These are phyloP conservation scores for Penicillium salamii DNA, from an alignment of 495 filamentous ascomycete genomes.

Conservation along the genomic window DNA sequence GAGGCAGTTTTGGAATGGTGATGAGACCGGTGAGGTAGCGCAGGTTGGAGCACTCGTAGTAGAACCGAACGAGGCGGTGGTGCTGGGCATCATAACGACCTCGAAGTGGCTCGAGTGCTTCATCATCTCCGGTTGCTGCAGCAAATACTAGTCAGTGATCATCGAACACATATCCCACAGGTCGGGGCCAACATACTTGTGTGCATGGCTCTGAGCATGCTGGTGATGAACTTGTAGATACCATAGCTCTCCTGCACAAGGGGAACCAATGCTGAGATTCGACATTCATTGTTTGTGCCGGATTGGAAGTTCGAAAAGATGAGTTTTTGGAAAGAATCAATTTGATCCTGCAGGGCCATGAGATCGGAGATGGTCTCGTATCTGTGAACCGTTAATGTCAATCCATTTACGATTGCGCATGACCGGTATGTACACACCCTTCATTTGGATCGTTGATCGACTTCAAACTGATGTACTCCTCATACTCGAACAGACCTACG, in stretches of 20 bases:
- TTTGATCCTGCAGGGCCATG: constrained; percentile 96
- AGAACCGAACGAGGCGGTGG: constrained; percentile 92
- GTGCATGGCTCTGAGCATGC: constrained; percentile 96
- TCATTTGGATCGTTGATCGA: constrained; percentile 98
- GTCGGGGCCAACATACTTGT: constrained; percentile 60
- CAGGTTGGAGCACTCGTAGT: constrained; percentile 97
- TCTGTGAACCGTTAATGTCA: constrained; percentile 35
- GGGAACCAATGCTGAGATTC: constrained; percentile 89
- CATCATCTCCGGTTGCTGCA: constrained; percentile 85
- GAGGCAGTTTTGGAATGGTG: constrained; percentile 91
- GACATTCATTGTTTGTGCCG: constrained; percentile 90
- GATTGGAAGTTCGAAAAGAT: constrained; percentile 94
- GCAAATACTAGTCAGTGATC: constrained; percentile 10
- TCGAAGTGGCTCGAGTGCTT: constrained; percentile 87
- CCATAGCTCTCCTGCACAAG: constrained; percentile 97
- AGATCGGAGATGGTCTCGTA: constrained; percentile 97
- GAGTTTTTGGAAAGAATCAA: constrained; percentile 96
- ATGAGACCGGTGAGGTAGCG: constrained; percentile 95
- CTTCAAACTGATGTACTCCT: constrained; percentile 98
- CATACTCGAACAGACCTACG: constrained; percentile 86
- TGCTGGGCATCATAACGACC: constrained; percentile 91
- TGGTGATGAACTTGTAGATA: constrained; percentile 94
- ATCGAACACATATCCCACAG: neutral
- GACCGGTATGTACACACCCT: constrained; percentile 47
- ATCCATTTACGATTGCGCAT: neutral